Evolutionary conservation across 2,329 filamentous ascomycete genomes (phyloP).

Genomic region (Exophiala aquamarina): DNA sequence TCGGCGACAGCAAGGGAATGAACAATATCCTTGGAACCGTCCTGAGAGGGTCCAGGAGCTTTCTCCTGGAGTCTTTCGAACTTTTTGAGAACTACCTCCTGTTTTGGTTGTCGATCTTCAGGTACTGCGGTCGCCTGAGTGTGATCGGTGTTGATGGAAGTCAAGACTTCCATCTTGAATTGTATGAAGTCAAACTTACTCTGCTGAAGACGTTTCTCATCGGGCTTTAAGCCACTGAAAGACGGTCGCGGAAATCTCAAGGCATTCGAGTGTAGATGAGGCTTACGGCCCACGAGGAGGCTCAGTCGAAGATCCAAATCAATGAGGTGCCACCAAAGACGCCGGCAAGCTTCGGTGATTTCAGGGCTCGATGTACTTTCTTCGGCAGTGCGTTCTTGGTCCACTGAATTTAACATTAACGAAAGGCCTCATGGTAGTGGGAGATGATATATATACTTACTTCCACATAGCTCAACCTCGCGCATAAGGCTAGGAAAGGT

Average conservation of each 20-base stretch:
- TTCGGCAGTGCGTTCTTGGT: not conserved
- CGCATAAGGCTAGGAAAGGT: slow-evolving; percentile 14
- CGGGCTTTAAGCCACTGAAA: not conserved
- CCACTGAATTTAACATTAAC: slow-evolving; percentile 13
- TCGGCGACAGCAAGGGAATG: slow-evolving; percentile 11
- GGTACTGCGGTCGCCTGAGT: not conserved
- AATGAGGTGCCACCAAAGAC: slow-evolving; percentile 21
- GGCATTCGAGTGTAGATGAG: slow-evolving; percentile 8
- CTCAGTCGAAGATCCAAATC: slow-evolving; percentile 21
- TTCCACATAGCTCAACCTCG: slow-evolving; percentile 15
- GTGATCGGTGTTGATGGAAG: slow-evolving; percentile 1
- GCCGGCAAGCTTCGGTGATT: slow-evolving; percentile 12
- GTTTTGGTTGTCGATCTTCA: slow-evolving; percentile 1
- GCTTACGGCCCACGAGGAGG: slow-evolving; percentile 20
- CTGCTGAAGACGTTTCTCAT: slow-evolving; percentile 8
- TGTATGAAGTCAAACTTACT: slow-evolving; percentile 14
- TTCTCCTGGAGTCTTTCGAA: slow-evolving; percentile 12
- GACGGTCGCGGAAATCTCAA: slow-evolving; percentile 6
- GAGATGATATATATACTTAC: slow-evolving; percentile 9
- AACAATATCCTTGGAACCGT: slow-evolving; percentile 4
- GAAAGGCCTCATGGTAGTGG: not conserved
- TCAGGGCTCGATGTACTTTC: not conserved
- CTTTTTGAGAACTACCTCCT: slow-evolving; percentile 5
- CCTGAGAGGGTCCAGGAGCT: slow-evolving; percentile 11
- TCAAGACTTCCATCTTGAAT: slow-evolving; percentile 13